Percentiles rank a stretch among this genome's conserved stretches.
Evolutionary conservation across 768 basidiomycete species (phyloP).

Genomic region (Sarcodon aspratus): DNA sequence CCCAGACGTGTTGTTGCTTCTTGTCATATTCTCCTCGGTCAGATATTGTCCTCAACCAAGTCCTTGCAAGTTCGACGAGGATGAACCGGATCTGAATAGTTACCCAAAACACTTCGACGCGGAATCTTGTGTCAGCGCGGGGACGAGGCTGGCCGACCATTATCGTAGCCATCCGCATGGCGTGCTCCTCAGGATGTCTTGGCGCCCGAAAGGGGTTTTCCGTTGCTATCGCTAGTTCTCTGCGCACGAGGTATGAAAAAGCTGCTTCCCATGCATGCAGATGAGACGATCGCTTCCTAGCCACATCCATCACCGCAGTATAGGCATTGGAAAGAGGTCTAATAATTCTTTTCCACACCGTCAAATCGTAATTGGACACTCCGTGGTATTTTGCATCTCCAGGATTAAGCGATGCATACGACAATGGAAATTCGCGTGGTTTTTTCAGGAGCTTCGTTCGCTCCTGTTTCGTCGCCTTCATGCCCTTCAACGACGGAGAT

Average conservation of each 20-base stretch:
- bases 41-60: constrained; percentile 27
- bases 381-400: constrained; percentile 13
- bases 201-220: constrained; percentile 24
- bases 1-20: constrained; percentile 32
- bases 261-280: constrained; percentile 50
- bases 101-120: constrained; percentile 48
- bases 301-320: constrained; percentile 24
- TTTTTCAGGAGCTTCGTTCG: constrained; percentile 9
- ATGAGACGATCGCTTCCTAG: constrained; percentile 42
- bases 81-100: constrained; percentile 42
- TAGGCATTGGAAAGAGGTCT: constrained; percentile 28
- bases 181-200: constrained; percentile 31
- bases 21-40: constrained; percentile 10
- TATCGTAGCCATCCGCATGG: constrained; percentile 38
- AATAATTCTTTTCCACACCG: constrained; percentile 29
- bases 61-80: constrained; percentile 31
- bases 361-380: constrained; percentile 19
- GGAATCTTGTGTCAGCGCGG: constrained; percentile 44
- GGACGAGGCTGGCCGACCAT: constrained; percentile 48
- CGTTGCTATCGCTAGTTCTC: constrained; percentile 27
- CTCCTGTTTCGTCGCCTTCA: constrained; percentile 4
- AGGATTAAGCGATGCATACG: constrained; percentile 18
- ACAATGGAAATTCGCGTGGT: constrained; percentile 12
- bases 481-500: background rate
- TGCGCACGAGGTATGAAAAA: constrained; percentile 36